Evolutionary conservation across 2,329 filamentous ascomycete genomes (phyloP), one percentile per base, ranked within the genome.

Genomic region (Pseudomassariella vexata): DNA sequence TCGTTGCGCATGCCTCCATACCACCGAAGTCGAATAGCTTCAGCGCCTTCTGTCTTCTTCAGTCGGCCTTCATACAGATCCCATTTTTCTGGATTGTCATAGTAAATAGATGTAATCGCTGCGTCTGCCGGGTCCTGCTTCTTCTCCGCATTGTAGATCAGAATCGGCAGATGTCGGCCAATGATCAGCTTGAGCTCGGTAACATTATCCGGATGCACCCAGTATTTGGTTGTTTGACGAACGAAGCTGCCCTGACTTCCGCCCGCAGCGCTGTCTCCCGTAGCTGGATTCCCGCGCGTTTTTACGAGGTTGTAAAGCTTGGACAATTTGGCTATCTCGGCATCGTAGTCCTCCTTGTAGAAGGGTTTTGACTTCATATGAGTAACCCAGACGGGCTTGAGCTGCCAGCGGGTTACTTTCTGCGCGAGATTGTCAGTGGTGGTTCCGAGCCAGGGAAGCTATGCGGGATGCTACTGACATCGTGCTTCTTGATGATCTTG

Each of bases 401-500:
- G 76, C 52, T 92, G 80, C 88, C 90, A 95, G 39, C 79, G 74
- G 1, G 92, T 98, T 69, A 85, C 73, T 86, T 98, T 98, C 84
- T 92, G 50, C 14, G 25, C 4, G 14, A 28, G 10, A 30, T 24
- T 11, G 20, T 21, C 18, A 24, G 49, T 26, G 48, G 40, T 24
- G 15, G 26, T 16, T 24, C 5, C 34, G 9, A 14, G 9, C 11
- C n/a, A 15, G 11, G 8, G 12, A 20, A 20, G 16, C n/a, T 3
- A 26, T 10, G 8, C n/a, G 12, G 7, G n/a, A 19, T 19, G 5
- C 15, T 30, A 66, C 83, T 48, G 61, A 90, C 85, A 65, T 95
- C 92, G 60, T 98, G 92, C 71, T 98, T 98, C 73, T 98, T 98
- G 62, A 98, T 95, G 43, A 98, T 98, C 71, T 98, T 98, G 68